Base-by-base conservation (phyloP, 2,329 filamentous ascomycete species). In the Elsinoe necatrix region DNA sequence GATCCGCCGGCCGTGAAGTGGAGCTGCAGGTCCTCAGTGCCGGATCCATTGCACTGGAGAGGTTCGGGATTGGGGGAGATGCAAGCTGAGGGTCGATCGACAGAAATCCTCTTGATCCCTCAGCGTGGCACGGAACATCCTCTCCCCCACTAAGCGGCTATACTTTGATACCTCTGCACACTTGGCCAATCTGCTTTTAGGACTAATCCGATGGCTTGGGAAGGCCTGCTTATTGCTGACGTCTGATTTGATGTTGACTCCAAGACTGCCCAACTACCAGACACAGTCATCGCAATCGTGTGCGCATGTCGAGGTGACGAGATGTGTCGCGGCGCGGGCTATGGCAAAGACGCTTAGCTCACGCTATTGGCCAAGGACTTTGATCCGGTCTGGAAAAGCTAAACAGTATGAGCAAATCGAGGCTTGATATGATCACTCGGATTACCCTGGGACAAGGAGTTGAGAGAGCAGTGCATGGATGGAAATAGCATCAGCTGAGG, bases 401-500 rank as follows among this genome's bases (percentile, higher is more conserved):
- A 11, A 37, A 37, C 14, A 29, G 4, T 29, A 29, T 31, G 9
- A 37, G 34, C 34, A n/a, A 7, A 3, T 14, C 14, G 14, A n/a
- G 34, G 34, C 34, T 29, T 29, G 5, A 37, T 14, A 4, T 31
- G 5, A 12, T 37, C 9, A 37, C 34, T n/a, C 14, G 34, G 5
- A 25, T 3, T 12, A 9, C 14, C 20, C 14, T 25, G 2, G 14
- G 20, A 45, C 12, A 14, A 12, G 41, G 11, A 12, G 41, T 23
- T 25, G 16, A 14, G 11, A n/a, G 11, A 23, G 21, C 4, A 12
- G 14, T 25, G 16, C 16, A 25, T 39, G 14, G 25, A 52, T 39
- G 31, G 18, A 21, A 52, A 52, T 52, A 52, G 48, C 8, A 37
- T n/a, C 48, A 39, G 48, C 48, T 52, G 48, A 52, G 20, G 16